phyloP scores from a whole-genome alignment of 805 yeast species.

The Candida boidinii region DNA sequence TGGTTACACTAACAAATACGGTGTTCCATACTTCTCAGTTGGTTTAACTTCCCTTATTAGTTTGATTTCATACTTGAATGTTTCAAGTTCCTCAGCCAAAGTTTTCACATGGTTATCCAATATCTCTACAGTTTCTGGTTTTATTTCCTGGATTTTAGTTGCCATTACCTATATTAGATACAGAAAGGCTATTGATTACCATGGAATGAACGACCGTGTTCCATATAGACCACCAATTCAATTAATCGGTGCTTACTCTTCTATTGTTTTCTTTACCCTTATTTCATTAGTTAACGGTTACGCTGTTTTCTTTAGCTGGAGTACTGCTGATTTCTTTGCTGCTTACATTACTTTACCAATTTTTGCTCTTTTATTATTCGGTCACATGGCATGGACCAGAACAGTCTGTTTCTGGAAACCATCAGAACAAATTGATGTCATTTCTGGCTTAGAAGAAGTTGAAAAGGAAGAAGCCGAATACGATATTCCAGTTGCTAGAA shows the following conservation, averaged over 20 bases:
- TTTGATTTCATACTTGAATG: conserved; percentile 60
- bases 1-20: conserved; percentile 50
- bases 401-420: conserved; percentile 38
- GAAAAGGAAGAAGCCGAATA: conserved; percentile 36
- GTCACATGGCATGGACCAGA: conserved; percentile 39
- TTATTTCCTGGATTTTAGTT: conserved; percentile 53
- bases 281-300: conserved; percentile 49
- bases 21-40: conserved; percentile 60
- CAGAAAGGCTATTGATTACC: conserved; percentile 53
- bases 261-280: conserved; percentile 31
- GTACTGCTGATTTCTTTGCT: conserved; percentile 28
- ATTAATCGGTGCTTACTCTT: conserved; percentile 51
- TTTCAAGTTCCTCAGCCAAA: conserved; percentile 44
- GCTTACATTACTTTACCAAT: conserved; percentile 50
- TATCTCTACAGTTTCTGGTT: conserved; percentile 60
- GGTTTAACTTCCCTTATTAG: conserved; percentile 38
- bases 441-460: conserved; percentile 44
- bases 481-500: conserved; percentile 26
- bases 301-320: conserved; percentile 44
- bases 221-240: conserved; percentile 49
- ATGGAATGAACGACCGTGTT: conserved; percentile 42
- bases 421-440: conserved; percentile 43
- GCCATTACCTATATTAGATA: conserved; percentile 49
- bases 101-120: conserved; percentile 65
- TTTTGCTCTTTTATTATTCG: conserved; percentile 39